A percentile compares a stretch with the other conserved stretches of the same genome.
Conservation (phyloP, 345 rosid genomes). For the Boechera retrofracta region DNA sequence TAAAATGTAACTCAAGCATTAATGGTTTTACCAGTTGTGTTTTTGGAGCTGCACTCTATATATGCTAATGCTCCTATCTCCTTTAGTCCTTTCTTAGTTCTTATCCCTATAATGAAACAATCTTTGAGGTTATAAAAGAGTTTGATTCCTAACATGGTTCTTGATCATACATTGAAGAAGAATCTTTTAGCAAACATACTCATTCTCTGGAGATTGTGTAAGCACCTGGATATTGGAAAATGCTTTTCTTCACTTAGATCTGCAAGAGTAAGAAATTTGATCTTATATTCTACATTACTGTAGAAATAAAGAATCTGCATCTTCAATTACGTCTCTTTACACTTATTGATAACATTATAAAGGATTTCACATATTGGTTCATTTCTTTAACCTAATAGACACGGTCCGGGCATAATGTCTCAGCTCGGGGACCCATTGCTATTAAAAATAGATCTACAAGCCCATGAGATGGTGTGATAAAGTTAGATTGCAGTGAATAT, state of each 20-base stretch:
- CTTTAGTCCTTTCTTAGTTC: constrained; percentile 57
- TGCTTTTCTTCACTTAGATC: constrained; percentile 78
- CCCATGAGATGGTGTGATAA: too few relatives aligned
- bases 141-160: not conserved
- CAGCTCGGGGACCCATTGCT: too few relatives aligned
- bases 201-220: constrained; percentile 69
- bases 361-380: too few relatives aligned
- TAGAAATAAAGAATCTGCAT: too few relatives aligned
- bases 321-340: too few relatives aligned
- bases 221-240: constrained; percentile 71
- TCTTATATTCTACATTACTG: constrained; percentile 8
- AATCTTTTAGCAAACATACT: constrained; percentile 44
- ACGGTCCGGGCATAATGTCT: too few relatives aligned
- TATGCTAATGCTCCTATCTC: constrained; percentile 83
- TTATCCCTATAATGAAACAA: constrained; percentile 57
- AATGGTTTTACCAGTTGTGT: constrained; percentile 63
- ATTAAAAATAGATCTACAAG: too few relatives aligned
- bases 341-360: too few relatives aligned
- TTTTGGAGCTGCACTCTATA: constrained; percentile 83
- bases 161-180: not conserved
- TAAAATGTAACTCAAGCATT: not conserved
- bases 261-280: constrained; percentile 39
- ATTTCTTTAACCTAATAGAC: too few relatives aligned
- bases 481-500: too few relatives aligned
- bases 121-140: constrained; percentile 12